Evolutionary conservation across 257 asterid genomes (phyloP), one percentile per base, ranked within the genome.

Genomic region (Haberlea rhodopensis): DNA sequence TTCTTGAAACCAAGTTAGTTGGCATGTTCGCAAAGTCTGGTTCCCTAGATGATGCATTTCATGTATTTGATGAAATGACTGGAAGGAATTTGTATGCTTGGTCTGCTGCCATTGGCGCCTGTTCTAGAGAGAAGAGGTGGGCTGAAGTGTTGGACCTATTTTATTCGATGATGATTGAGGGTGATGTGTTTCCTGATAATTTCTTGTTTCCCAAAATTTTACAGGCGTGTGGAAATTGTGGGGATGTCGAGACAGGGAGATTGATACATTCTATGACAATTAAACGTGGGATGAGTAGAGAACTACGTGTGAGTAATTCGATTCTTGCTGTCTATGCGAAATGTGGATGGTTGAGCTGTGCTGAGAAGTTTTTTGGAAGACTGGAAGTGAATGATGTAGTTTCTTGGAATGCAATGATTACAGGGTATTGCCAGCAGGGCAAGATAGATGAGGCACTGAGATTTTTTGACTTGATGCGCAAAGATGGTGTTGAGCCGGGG

Each of bases 61-160:
- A 26, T 1, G 77, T 87, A 82, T 90, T 90, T 37, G 82, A 80
- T 16, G 73, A 74, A 73, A 87, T 87, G 96, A 65, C 71, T 61
- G 70, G 70, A 28, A 79, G 90, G 68, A 73, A 87, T 55, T 67
- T 90, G 86, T 85, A 74, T 73, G 54, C 90, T 0, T 90, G 97
- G 97, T 82, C 97, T 4, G 87, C 92, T 9, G 76, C 87, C 62
- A 85, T 90, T 43, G 92, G 97, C 8, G 97, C 95, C 6, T 90
- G 84, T 63, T 81, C 88, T 4, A 79, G 96, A 72, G 92, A 79
- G 75, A 79, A 67, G 72, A 84, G 70, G 73, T 90, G 95, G 96
- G 74, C 62, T 16, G 81, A 79, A 21, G 97, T 85, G 45, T 83
- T 85, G 65, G 84, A 79, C 57, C 81, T 87, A 0, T 87, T 90